A percentile compares a stretch with the other conserved stretches of the same genome.
Conservation (phyloP, 768 basidiomycete genomes). For the Dentipellis sp. region DNA sequence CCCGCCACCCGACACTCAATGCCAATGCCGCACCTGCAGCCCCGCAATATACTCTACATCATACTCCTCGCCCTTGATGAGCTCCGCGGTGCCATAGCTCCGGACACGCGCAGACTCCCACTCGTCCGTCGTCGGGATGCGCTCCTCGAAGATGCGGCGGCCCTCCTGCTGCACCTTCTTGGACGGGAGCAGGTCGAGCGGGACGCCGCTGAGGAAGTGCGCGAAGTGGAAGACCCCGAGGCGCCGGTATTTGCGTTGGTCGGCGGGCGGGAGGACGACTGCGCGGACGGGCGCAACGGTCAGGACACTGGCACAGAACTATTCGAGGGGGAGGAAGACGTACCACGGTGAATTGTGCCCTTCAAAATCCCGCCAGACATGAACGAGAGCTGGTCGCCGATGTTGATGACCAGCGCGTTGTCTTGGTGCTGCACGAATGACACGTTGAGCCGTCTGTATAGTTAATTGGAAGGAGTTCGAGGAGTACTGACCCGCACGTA, state of each 20-base stretch:
- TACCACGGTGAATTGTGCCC: constrained; percentile 28
- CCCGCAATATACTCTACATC: constrained; percentile 27
- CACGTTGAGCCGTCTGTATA: not conserved
- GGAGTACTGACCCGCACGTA: constrained; percentile 20
- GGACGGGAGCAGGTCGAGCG: constrained; percentile 22
- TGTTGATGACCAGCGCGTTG: constrained; percentile 25
- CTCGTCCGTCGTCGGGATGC: constrained; percentile 24
- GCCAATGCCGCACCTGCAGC: constrained; percentile 17
- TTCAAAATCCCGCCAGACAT: constrained; percentile 27
- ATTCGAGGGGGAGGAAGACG: not conserved
- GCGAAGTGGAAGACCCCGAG: constrained; percentile 28
- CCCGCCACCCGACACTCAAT: not conserved
- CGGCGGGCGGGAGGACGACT: constrained; percentile 26
- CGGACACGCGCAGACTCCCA: constrained; percentile 26
- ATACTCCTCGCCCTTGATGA: constrained; percentile 26
- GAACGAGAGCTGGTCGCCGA: constrained; percentile 27
- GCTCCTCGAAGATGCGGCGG: constrained; percentile 20
- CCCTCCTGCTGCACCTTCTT: constrained; percentile 24
- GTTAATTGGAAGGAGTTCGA: not conserved
- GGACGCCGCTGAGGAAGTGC: constrained; percentile 21
- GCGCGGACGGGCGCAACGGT: not conserved
- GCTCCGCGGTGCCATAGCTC: constrained; percentile 23
- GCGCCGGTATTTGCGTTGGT: constrained; percentile 22
- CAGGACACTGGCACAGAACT: not conserved
- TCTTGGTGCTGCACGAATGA: constrained; percentile 16